Percentiles rank a stretch among this genome's conserved stretches.
These are phyloP conservation scores for Ascochyta clinopodiicola DNA, from an alignment of 2,329 filamentous ascomycete species.

Conservation along the genomic window DNA sequence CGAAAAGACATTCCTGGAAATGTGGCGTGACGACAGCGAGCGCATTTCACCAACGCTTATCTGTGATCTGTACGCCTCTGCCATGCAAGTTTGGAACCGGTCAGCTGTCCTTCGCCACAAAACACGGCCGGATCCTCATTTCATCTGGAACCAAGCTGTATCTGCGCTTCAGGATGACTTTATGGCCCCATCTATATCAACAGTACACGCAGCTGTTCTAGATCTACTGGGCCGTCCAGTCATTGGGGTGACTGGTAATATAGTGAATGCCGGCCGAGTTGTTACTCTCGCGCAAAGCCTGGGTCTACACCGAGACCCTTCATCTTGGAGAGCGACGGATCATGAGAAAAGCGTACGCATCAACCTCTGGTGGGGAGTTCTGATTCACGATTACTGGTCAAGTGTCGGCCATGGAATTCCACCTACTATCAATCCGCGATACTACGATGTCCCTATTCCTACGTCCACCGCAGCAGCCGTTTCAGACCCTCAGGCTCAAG, in stretches of 20 bases:
- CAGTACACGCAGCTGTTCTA: slow-evolving; percentile 24
- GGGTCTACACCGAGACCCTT: slow-evolving; percentile 26
- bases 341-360: slow-evolving; percentile 28
- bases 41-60: slow-evolving; percentile 25
- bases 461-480: neutral
- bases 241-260: slow-evolving; percentile 26
- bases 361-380: slow-evolving; percentile 29
- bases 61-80: slow-evolving; percentile 28
- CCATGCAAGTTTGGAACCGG: slow-evolving; percentile 20
- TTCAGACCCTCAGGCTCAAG: neutral
- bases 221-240: slow-evolving; percentile 30
- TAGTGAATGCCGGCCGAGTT: slow-evolving; percentile 27
- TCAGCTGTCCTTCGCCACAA: slow-evolving; percentile 16
- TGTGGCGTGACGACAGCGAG: slow-evolving; percentile 22
- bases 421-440: slow-evolving; percentile 20
- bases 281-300: slow-evolving; percentile 30
- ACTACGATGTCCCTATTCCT: slow-evolving; percentile 24
- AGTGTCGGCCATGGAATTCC: slow-evolving; percentile 31
- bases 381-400: slow-evolving; percentile 33
- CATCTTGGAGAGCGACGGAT: slow-evolving; percentile 17
- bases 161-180: slow-evolving; percentile 28
- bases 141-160: slow-evolving; percentile 29
- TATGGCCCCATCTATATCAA: slow-evolving; percentile 29
- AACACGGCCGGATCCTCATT: slow-evolving; percentile 20
- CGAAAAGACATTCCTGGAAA: slow-evolving; percentile 18